Conservation (phyloP, 2,329 filamentous ascomycete species). For the Trichophyton schoenleinii region DNA sequence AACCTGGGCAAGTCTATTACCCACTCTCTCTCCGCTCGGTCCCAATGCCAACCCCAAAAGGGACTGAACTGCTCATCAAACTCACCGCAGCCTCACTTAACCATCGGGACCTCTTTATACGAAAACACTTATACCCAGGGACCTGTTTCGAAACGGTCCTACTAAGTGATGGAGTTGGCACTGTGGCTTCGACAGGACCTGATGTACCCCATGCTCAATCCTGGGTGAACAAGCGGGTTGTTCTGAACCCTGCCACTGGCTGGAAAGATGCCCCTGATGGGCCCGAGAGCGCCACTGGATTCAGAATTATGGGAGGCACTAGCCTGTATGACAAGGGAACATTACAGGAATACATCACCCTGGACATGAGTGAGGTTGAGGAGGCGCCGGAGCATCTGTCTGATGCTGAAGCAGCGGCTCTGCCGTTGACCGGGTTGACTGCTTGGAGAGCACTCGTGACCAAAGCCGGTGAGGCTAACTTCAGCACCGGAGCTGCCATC, state of each 20-base stretch:
- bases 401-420: constrained; percentile 62
- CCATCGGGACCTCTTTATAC: constrained; percentile 89
- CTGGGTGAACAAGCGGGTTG: constrained; percentile 56
- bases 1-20: constrained; percentile 72
- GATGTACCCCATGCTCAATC: constrained; percentile 36
- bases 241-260: constrained; percentile 64
- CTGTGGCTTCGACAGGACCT: constrained; percentile 53
- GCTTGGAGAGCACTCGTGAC: constrained; percentile 75
- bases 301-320: constrained; percentile 43
- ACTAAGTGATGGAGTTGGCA: constrained; percentile 69
- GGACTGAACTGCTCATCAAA: constrained; percentile 59
- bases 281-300: constrained; percentile 37
- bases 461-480: constrained; percentile 53
- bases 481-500: constrained; percentile 53
- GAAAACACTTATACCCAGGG: constrained; percentile 79
- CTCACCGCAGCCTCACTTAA: constrained; percentile 75
- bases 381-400: constrained; percentile 59
- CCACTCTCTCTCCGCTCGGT: constrained; percentile 44
- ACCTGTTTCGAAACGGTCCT: constrained; percentile 68
- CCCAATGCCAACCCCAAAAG: constrained; percentile 50
- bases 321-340: constrained; percentile 54
- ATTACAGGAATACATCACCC: constrained; percentile 57
- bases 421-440: constrained; percentile 76
- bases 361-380: constrained; percentile 63
- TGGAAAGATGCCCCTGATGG: constrained; percentile 62